Evolutionary conservation across 768 basidiomycete species (phyloP).

Genomic region (Termitomyces sp.): DNA sequence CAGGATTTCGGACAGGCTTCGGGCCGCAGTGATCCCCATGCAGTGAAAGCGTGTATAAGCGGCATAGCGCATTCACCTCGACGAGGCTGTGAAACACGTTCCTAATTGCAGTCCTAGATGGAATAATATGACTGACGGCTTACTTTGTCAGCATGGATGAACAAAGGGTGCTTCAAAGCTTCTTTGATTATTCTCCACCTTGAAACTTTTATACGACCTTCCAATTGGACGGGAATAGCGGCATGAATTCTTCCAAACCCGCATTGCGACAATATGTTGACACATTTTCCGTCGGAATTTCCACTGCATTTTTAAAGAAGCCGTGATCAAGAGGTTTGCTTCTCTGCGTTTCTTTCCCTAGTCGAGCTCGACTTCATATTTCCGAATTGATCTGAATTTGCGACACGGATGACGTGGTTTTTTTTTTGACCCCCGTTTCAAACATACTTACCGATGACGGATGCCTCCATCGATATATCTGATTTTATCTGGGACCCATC

Average conservation of each 20-base stretch:
- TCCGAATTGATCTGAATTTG: neutral
- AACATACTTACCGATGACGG: constrained; percentile 1
- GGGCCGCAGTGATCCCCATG: constrained; percentile 18
- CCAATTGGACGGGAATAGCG: neutral
- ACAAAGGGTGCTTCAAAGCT: neutral
- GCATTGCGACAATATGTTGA: neutral
- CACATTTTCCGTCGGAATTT: neutral
- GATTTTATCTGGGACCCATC: neutral
- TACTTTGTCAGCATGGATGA: constrained; percentile 8
- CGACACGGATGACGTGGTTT: neutral
- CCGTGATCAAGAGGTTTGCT: neutral
- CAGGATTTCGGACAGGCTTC: constrained; percentile 10
- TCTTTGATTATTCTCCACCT: neutral
- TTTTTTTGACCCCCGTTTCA: constrained; percentile 3
- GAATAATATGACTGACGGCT: neutral
- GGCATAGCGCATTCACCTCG: constrained; percentile 8
- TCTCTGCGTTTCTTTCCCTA: neutral
- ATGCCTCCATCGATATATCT: neutral
- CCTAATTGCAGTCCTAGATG: neutral
- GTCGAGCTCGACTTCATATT: no score
- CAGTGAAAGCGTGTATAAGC: constrained; percentile 6
- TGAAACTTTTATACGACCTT: neutral
- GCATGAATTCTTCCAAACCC: neutral
- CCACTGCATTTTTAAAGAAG: neutral
- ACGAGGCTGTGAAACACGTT: constrained; percentile 14